phyloP scores from a whole-genome alignment of 345 rosid genomes.

The Mercurialis annua region DNA sequence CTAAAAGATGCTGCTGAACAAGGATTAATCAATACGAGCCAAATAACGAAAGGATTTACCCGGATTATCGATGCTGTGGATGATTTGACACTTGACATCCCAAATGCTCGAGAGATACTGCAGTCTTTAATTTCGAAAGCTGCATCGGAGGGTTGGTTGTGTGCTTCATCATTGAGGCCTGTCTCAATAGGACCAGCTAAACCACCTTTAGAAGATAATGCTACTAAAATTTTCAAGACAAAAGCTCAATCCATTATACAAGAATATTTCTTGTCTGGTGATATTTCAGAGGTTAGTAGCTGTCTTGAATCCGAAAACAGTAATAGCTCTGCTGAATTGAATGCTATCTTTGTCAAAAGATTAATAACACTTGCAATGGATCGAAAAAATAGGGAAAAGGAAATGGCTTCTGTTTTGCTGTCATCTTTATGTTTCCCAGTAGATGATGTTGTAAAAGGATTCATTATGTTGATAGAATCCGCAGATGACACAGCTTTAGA shows the following conservation, averaged over 20 bases:
- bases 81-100: constrained; percentile 80
- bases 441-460: constrained; percentile 63
- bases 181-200: constrained; percentile 37
- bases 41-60: constrained; percentile 67
- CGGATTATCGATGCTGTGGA: constrained; percentile 68
- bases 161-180: constrained; percentile 70
- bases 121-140: constrained; percentile 72
- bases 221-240: constrained; percentile 43
- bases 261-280: constrained; percentile 72
- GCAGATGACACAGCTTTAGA: constrained; percentile 85
- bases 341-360: constrained; percentile 66
- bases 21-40: constrained; percentile 74
- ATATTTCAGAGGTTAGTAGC: constrained; percentile 54
- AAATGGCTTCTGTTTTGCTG: constrained; percentile 79
- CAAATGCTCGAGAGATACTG: constrained; percentile 49
- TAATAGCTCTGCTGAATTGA: constrained; percentile 44
- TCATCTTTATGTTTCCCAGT: constrained; percentile 67
- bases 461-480: constrained; percentile 63
- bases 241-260: constrained; percentile 66
- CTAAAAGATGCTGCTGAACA: constrained; percentile 61
- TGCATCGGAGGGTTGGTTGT: constrained; percentile 82
- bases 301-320: constrained; percentile 58
- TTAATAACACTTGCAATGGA: constrained; percentile 82
- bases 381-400: constrained; percentile 80
- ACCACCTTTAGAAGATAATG: constrained; percentile 37